Evolutionary conservation across 495 filamentous ascomycete species (phyloP).

Genomic region (Hypomontagnella submonticulosa): DNA sequence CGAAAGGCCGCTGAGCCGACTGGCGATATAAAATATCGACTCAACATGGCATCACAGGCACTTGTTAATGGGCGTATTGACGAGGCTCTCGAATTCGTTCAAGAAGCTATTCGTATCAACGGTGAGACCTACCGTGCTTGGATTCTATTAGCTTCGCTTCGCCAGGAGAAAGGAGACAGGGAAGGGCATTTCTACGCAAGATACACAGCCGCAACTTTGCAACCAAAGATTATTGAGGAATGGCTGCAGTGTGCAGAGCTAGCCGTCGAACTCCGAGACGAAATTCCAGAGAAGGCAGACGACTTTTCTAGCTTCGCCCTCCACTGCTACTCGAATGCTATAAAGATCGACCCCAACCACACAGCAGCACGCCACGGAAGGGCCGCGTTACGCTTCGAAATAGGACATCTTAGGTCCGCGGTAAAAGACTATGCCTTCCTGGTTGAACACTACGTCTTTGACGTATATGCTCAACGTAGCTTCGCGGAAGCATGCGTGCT

Average conservation of each 20-base stretch:
- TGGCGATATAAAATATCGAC: conserved; percentile 76
- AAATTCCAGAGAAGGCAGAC: conserved; percentile 61
- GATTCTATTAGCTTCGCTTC: conserved; percentile 77
- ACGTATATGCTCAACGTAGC: conserved; percentile 44
- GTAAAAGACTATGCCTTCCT: conserved; percentile 44
- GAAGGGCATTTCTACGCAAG: conserved; percentile 74
- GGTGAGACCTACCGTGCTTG: conserved; percentile 85
- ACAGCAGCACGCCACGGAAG: conserved; percentile 69
- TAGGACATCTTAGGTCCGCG: conserved; percentile 54
- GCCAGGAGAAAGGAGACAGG: conserved; percentile 72
- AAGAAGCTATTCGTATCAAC: conserved; percentile 80
- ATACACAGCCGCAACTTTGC: conserved; percentile 76
- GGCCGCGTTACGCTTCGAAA: conserved; percentile 67
- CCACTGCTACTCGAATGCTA: conserved; percentile 76
- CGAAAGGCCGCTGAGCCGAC: conserved; percentile 78
- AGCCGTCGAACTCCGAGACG: conserved; percentile 64
- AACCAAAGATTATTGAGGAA: conserved; percentile 70
- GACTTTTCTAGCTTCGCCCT: conserved; percentile 65
- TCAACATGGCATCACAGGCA: conserved; percentile 74
- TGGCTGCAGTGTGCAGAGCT: conserved; percentile 78
- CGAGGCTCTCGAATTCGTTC: conserved; percentile 68
- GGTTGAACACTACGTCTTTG: conserved; percentile 34
- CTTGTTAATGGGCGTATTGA: conserved; percentile 75
- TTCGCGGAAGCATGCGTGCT: conserved; percentile 43
- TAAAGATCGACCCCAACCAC: conserved; percentile 69